Conservation (phyloP, 1,284 basidiomycete species). For the Ceratobasidium sp. region DNA sequence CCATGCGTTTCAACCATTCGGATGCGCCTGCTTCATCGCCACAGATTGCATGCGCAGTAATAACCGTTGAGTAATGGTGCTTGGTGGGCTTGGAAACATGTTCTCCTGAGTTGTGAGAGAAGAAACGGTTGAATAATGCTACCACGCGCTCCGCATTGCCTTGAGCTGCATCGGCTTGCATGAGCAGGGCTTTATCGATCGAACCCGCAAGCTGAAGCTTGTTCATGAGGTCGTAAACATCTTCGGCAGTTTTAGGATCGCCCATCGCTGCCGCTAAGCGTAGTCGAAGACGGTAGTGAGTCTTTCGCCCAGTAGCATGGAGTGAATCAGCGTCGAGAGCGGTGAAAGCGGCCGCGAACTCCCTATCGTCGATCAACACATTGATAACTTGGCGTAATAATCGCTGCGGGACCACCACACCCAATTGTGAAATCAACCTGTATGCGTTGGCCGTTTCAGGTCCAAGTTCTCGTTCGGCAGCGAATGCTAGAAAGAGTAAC, state of each 20-base stretch:
- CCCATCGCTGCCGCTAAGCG: slow-evolving; percentile 37
- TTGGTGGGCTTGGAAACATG: slow-evolving; percentile 29
- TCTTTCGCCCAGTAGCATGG: slow-evolving; percentile 9
- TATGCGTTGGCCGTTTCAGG: slow-evolving; percentile 20
- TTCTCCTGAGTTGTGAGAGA: slow-evolving; percentile 48
- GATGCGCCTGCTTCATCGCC: slow-evolving; percentile 62
- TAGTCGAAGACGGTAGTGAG: slow-evolving; percentile 34
- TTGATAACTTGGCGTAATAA: background rate
- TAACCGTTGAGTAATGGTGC: slow-evolving; percentile 61
- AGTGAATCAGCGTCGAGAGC: slow-evolving; percentile 19
- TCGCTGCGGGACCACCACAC: background rate
- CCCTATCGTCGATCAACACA: slow-evolving; percentile 8
- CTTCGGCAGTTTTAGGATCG: slow-evolving; percentile 17
- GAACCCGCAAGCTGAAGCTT: slow-evolving; percentile 25
- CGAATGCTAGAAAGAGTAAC: slow-evolving; percentile 29
- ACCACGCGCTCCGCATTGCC: slow-evolving; percentile 56
- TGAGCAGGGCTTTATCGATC: slow-evolving; percentile 54
- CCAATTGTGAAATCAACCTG: slow-evolving; percentile 17
- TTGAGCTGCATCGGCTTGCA: slow-evolving; percentile 62
- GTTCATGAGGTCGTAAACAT: slow-evolving; percentile 33
- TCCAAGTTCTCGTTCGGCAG: slow-evolving; percentile 1
- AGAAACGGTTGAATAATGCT: slow-evolving; percentile 62
- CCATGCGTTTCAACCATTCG: slow-evolving; percentile 64
- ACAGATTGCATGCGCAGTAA: slow-evolving; percentile 61
- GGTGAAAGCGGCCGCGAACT: slow-evolving; percentile 14